Evolutionary conservation across 805 yeast species (phyloP).

Genomic region (Yamadazyma olivae): DNA sequence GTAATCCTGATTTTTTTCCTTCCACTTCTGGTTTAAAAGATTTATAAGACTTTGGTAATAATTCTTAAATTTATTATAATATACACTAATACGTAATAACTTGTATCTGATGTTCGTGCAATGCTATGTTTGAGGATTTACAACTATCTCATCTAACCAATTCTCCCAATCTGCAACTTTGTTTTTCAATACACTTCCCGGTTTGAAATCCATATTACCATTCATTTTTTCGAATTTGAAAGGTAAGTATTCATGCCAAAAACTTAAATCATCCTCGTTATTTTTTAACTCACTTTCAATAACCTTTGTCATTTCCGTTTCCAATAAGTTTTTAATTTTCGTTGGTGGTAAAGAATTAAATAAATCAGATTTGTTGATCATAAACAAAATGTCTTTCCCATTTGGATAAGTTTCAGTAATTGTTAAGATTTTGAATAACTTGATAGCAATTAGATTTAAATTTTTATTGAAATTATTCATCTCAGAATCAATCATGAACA

Average conservation of each 20-base stretch:
- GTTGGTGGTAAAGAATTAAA: constrained; percentile 75
- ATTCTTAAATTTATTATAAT: background rate
- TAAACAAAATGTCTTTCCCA: constrained; percentile 73
- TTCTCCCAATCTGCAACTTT: constrained; percentile 61
- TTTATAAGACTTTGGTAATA: background rate
- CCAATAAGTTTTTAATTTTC: constrained; percentile 59
- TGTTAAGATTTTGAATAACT: constrained; percentile 56
- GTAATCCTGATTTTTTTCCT: constrained; percentile 41
- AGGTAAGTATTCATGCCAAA: constrained; percentile 36
- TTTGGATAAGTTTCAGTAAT: constrained; percentile 61
- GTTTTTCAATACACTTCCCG: constrained; percentile 67
- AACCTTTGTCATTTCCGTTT: constrained; percentile 57
- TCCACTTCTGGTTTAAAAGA: constrained; percentile 17
- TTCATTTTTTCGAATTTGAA: constrained; percentile 71
- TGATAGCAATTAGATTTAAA: constrained; percentile 46
- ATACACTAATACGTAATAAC: background rate
- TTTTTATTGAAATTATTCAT: constrained; percentile 44
- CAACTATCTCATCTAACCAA: constrained; percentile 78
- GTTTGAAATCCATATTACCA: constrained; percentile 65
- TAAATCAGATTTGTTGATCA: constrained; percentile 81
- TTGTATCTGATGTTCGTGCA: background rate
- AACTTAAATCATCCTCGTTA: constrained; percentile 33
- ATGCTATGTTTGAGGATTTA: constrained; percentile 33
- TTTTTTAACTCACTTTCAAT: constrained; percentile 47
- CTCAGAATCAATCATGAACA: constrained; percentile 74